phyloP scores from a whole-genome alignment of 495 filamentous ascomycete genomes.

The Xylaria telfairii region DNA sequence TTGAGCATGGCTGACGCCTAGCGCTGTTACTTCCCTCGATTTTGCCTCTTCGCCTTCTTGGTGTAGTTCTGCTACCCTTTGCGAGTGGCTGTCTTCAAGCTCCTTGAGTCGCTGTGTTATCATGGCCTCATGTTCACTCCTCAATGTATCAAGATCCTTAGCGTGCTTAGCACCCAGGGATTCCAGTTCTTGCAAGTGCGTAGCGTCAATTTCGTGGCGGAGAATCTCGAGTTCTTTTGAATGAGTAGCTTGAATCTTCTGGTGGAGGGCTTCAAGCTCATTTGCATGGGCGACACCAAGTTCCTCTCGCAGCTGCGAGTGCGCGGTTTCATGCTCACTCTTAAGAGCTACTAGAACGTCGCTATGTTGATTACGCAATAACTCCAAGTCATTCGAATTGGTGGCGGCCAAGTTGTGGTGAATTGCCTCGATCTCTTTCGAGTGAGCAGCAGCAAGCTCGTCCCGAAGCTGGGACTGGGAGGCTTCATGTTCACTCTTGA shows the following conservation, averaged over 20 bases:
- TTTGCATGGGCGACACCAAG: neutral
- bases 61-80: slow-evolving; percentile 27
- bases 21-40: slow-evolving; percentile 28
- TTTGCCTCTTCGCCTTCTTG: slow-evolving; percentile 30
- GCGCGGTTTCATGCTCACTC: slow-evolving; percentile 21
- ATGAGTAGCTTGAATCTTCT: slow-evolving; percentile 28
- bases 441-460: slow-evolving; percentile 27
- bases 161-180: slow-evolving; percentile 29
- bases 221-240: slow-evolving; percentile 24
- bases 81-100: slow-evolving; percentile 27
- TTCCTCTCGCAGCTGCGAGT: slow-evolving; percentile 11
- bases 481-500: slow-evolving; percentile 33
- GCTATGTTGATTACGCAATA: slow-evolving; percentile 32
- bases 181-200: slow-evolving; percentile 30
- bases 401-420: slow-evolving; percentile 28
- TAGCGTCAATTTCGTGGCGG: slow-evolving; percentile 26
- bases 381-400: slow-evolving; percentile 29
- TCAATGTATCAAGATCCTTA: slow-evolving; percentile 24
- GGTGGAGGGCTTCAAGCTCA: slow-evolving; percentile 22
- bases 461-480: slow-evolving; percentile 22
- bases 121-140: slow-evolving; percentile 29
- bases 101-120: slow-evolving; percentile 29
- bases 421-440: slow-evolving; percentile 8
- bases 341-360: slow-evolving; percentile 31
- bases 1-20: slow-evolving; percentile 26